Percentiles rank a stretch among this genome's conserved stretches.
Evolutionary conservation across 441 rosid species (phyloP).

Genomic region (Brassica hybrid): DNA sequence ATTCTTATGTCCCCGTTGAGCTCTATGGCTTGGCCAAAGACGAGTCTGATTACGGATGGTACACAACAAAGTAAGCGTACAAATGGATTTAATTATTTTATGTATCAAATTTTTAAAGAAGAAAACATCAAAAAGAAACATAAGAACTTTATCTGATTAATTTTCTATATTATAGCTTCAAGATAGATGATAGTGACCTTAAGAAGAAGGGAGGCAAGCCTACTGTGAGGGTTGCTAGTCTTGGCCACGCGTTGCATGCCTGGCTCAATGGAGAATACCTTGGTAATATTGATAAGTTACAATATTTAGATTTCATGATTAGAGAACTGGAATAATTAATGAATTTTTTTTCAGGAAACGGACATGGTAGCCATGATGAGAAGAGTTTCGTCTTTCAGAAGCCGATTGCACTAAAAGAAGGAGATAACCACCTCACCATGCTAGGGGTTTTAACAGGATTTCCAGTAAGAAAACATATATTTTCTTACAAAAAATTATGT

Average conservation of each 20-base stretch:
- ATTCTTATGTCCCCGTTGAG: conserved; percentile 47
- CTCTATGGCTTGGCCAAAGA: conserved; percentile 68
- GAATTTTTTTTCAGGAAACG: conserved; percentile 39
- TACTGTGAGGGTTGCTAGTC: conserved; percentile 71
- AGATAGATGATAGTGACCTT: conserved; percentile 50
- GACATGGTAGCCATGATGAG: conserved; percentile 49
- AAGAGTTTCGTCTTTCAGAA: conserved; percentile 52
- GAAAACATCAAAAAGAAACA: not conserved
- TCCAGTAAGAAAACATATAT: conserved; percentile 37
- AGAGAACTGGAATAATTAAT: conserved; percentile 1
- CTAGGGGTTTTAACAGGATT: conserved; percentile 47
- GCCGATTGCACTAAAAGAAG: conserved; percentile 38
- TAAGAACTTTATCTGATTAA: not conserved
- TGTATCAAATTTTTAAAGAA: not conserved
- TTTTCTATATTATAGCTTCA: conserved; percentile 48
- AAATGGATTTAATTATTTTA: not conserved
- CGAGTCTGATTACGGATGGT: conserved; percentile 79
- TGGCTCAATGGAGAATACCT: conserved; percentile 74
- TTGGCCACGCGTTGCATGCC: conserved; percentile 77
- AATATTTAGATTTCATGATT: not conserved
- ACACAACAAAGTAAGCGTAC: conserved; percentile 52
- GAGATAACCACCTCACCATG: conserved; percentile 46
- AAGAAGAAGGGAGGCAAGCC: conserved; percentile 48
- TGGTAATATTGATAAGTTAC: conserved; percentile 49
- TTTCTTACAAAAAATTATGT: not conserved